Evolutionary conservation across 1,139 yeast genomes (phyloP), one percentile per base, ranked within the genome.

Genomic region (Taphrina confusa): DNA sequence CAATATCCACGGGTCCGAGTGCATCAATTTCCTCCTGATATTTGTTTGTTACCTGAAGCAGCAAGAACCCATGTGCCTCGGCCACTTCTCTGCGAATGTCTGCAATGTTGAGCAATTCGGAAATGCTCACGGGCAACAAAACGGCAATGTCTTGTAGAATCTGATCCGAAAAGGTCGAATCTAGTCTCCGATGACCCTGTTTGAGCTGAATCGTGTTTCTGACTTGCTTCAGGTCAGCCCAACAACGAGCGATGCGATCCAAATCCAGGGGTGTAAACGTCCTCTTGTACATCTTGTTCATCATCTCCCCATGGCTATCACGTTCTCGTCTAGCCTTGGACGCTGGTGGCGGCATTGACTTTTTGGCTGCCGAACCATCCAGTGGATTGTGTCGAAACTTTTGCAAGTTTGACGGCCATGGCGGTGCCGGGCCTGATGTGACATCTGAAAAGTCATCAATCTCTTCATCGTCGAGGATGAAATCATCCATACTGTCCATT

Each of bases 121-220:
- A 36, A 11, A 28, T 20, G 52, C 37, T 59, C 23, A 45, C 23
- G 11, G 61, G 61, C 11, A 59, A 22, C 1, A 44, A 42, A 11
- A 34, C 47, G 2, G 61, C 61, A 25, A 59, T 59, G 27, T 45
- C 57, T 16, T 14, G 34, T n/a, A 59, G 45, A n/a, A 52, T 33
- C 18, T 54, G 42, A 59, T 59, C 61, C 14, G 61, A 42, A 30
- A 59, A 59, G 3, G 47, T 44, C 4, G 60, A 44, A 8, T 39
- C 45, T 8, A 37, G 37, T 11, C 55, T 42, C 12, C 42, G 18
- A 27, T 59, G 59, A 14, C 47, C 42, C 30, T 51, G 25, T 18
- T 54, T 45, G 23, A 37, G 42, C 27, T 47, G 52, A 18, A 59
- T 30, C 2, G 42, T 36, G 18, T 47, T 52, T 14, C 61, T 30